Conservation (phyloP, 2,329 filamentous ascomycete species). For the Huntiella abstrusa region DNA sequence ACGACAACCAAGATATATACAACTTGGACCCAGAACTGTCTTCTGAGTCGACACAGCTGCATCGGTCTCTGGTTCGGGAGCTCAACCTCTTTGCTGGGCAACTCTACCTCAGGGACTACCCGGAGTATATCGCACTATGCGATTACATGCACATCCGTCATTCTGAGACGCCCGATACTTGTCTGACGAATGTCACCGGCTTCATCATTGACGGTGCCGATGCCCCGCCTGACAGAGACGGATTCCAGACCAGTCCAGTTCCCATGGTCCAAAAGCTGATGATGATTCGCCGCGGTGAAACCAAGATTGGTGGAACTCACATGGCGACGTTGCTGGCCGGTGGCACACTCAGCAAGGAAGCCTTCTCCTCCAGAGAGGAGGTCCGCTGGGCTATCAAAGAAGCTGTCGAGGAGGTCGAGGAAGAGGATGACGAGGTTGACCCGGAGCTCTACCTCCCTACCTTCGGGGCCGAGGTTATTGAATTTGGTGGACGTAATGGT, state of each 20-base stretch:
- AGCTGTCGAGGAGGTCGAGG: too few species aligned
- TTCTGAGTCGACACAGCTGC: too few species aligned
- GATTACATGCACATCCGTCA: conserved; percentile 15
- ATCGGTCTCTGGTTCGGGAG: conserved; percentile 18
- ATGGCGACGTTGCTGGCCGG: conserved; percentile 20
- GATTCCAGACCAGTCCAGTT: conserved; percentile 19
- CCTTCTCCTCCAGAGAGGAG: too few species aligned
- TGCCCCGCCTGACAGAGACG: neutral
- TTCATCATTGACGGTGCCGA: conserved; percentile 17
- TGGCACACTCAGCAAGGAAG: too few species aligned
- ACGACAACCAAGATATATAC: neutral
- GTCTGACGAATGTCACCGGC: conserved; percentile 28
- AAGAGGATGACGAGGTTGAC: too few species aligned
- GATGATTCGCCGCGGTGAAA: conserved; percentile 20
- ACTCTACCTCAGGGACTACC: conserved; percentile 36
- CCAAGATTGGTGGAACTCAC: conserved; percentile 24
- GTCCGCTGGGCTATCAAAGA: too few species aligned
- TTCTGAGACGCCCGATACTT: too few species aligned
- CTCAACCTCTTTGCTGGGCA: conserved; percentile 52
- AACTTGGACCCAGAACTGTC: too few species aligned
- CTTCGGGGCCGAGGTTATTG: too few species aligned
- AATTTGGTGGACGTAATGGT: too few species aligned
- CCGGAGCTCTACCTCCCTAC: too few species aligned
- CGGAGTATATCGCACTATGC: conserved; percentile 35
- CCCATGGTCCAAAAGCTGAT: conserved; percentile 21